Base-by-base conservation (phyloP, 2,329 filamentous ascomycete genomes). In the Colletotrichum cereale region DNA sequence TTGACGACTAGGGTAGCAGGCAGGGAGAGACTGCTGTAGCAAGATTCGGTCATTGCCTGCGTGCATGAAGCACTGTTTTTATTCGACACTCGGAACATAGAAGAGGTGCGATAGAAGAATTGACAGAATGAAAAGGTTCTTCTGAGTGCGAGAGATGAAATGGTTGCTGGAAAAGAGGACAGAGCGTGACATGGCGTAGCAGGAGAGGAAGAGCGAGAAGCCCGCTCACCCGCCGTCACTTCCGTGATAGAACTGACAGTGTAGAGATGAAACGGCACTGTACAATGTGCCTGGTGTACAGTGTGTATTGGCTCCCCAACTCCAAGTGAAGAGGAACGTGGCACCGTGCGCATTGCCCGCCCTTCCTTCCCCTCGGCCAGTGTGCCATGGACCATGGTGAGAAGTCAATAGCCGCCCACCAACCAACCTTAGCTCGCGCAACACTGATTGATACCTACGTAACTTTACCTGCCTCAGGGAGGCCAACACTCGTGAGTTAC, bases 41-140 rank as follows among this genome's bases (percentile, higher is more conserved):
- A 18, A 2, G 4, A 14, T 36, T 16, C n/a, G 6, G 10, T 3
- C 31, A 62, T 62, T 5, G 60, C 11, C 16, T 62, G 58, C 16
- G 24, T 21, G 42, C 18, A 11, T 52, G 3, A 24, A 40, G n/a
- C 44, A 16, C 11, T 40, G 42, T n/a, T 34, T 34, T 8, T 4
- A 11, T 24, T 16, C 31, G n/a, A 16, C 53, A 8, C 24, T 36
- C 11, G 10, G 21, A 2, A 8, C 11, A 6, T 16, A 24, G 5
- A 38, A 16, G 21, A 14, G 3, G n/a, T 14, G 16, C 1, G 11
- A 1, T 36, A 14, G 6, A 56, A 16, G 11, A 56, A n/a, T 10
- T 4, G 3, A 8, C 0, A 36, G 6, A 16, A 5, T 2, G 8
- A 2, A 1, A 14, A 2, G 14, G 11, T 4, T 5, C 6, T n/a